Conservation (phyloP, 371 early-diverging fungal genomes). For the Mortierella sp. region DNA sequence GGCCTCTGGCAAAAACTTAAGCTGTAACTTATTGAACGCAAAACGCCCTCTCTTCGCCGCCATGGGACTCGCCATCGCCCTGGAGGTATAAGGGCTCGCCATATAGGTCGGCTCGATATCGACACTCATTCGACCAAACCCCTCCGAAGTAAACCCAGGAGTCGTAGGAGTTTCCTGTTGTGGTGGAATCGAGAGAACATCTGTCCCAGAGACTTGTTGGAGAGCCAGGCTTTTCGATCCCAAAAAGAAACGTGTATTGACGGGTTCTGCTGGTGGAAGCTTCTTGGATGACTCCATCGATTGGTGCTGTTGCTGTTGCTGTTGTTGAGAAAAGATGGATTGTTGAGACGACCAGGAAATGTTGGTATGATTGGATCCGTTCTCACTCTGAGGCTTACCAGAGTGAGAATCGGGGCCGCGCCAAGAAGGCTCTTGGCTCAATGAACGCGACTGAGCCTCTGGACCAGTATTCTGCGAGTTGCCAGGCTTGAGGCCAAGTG, state of each 20-base stretch:
- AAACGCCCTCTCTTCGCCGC: conserved; percentile 34
- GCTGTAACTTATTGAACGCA: conserved; percentile 43
- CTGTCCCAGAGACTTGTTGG: not conserved
- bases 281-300: not conserved
- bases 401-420: too few species aligned
- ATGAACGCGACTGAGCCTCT: too few species aligned
- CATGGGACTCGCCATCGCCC: not conserved
- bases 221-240: not conserved
- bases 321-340: conserved; percentile 26
- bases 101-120: not conserved
- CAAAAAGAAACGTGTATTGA: not conserved
- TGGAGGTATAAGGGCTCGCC: not conserved
- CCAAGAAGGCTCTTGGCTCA: too few species aligned
- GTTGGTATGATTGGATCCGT: too few species aligned
- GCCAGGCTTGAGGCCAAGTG: conserved; percentile 1
- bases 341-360: conserved; percentile 50
- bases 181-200: not conserved
- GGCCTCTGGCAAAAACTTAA: conserved; percentile 38
- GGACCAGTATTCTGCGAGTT: too few species aligned
- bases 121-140: not conserved
- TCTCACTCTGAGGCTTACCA: too few species aligned
- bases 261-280: not conserved
- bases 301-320: not conserved
- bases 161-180: not conserved
- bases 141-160: not conserved